Evolutionary conservation across 768 basidiomycete genomes (phyloP), one percentile per base, ranked within the genome.

Genomic region (Tremella fuciformis): DNA sequence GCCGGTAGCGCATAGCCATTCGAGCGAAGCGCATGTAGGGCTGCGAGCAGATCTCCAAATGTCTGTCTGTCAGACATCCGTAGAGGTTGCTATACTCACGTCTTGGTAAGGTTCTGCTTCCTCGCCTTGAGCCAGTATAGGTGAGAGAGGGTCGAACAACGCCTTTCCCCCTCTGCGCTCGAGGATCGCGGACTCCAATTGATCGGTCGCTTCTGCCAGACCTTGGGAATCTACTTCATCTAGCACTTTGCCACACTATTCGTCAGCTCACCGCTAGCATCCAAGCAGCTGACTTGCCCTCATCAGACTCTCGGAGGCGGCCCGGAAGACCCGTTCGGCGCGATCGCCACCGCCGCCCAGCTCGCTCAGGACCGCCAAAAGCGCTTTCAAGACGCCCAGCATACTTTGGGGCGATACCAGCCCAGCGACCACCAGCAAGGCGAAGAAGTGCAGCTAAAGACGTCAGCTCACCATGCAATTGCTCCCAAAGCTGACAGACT

Each of bases 371-470:
- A 94, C 93, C 1, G 86, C 82, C 2, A 86, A 84, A 74, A 96
- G 89, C 0, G 91, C 88, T 63, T 87, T 85, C 22, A 96, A 81
- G 25, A 96, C 83, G 7, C 85, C 82, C 44, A 88, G 80, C 81
- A 97, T 84, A 2, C 92, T 93, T 8, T 86, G 83, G 0, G 85
- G 75, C 1, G 88, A 85, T 51, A 97, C 82, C 1, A 93, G 78
- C 55, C 83, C 82, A 1, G 89, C 85, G 2, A 87, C 81, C 26
- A 89, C 86, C 47, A 96, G 78, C 70, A 93, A 88, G 1, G 92
- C 87, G 71, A 98, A 96, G 76, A 98, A 89, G 61, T 91, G 89
- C 13, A 97, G 86, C 93, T 98, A 64, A 8, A 3, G n/a, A 37
- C 19, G 22, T 50, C 39, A 70, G 62, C 60, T 49, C 15, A 40